Base-by-base conservation (phyloP, 805 yeast species). In the Candida nanaspora region DNA sequence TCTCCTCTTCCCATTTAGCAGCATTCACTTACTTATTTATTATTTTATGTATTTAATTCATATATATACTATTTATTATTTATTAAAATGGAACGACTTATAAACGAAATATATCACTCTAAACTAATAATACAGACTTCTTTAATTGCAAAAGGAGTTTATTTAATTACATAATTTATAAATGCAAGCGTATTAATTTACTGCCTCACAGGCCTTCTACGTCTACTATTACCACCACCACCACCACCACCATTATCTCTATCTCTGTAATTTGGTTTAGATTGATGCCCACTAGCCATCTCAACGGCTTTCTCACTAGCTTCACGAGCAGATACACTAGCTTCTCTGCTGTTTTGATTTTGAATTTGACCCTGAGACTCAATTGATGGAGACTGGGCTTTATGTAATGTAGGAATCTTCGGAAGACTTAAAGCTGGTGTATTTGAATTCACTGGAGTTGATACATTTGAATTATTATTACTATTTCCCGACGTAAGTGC, bases 331-430 rank as follows among this genome's bases (percentile, higher is more conserved):
- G 19, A 31, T 3, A 18, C 34, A 41, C 46, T 46, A 23, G 39
- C 42, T 16, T 41, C 41, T 23, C 46, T 41, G 6, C 23, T 18
- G 4, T 6, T 27, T 23, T n/a, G n/a, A n/a, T n/a, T n/a, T n/a
- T n/a, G n/a, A n/a, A n/a, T n/a, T n/a, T n/a, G n/a, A n/a, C n/a
- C n/a, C n/a, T n/a, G n/a, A n/a, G 26, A 23, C 7, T 23, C 32
- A n/a, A 15, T n/a, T 6, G 60, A 53, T 32, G 47, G 49, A 4
- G 55, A 46, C 19, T 49, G 39, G n/a, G 53, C 55, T 33, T 56
- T 42, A 16, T 54, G 54, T 15, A 52, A 40, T 26, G 49, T 48
- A 6, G 54, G 47, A 21, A 44, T 40, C 37, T 39, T 43, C 28
- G 49, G 52, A 18, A 50, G 32, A 22, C 45, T 44, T 15, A n/a